Evolutionary conservation across 495 filamentous ascomycete species (phyloP), one percentile per base, ranked within the genome.

Genomic region (Xylaria bambusicola): DNA sequence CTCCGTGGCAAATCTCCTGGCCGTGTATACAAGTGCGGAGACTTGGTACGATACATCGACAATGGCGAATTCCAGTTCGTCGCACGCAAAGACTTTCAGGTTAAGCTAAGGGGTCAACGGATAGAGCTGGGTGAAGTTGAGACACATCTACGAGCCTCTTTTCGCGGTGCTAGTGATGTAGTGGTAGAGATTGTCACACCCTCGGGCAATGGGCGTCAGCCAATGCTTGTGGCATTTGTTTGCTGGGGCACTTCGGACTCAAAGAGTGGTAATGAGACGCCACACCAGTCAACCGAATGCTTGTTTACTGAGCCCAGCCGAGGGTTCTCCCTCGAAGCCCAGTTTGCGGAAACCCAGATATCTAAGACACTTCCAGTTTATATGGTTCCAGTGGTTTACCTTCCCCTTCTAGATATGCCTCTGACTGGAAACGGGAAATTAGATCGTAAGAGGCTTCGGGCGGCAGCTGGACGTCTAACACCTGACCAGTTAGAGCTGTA

Each of bases 331-430:
- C 8, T 21, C 20, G 13, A 38, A 13, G 27, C 40, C 21, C 53
- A 56, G 27, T 23, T 35, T 24, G 53, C 44, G n/a, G 44, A 46
- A 24, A 17, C 29, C 13, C 12, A 48, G 20, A 56, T 56, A 29
- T 20, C 13, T 42, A 46, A 56, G 38, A 47, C 29, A 5, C 41
- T 56, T 17, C 41, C 53, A 4, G 9, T 10, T 10, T 85, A 85
- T 60, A 87, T 87, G 84, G 73, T 85, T 3, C 84, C 83, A 2
- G 60, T 69, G 1, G 57, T 82, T 15, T 85, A 78, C 66, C 48
- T 86, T 1, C 77, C 77, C 24, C 71, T 84, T 6, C 68, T 76
- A 29, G 54, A 67, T 6, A 69, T 86, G 56, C 84, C 84, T 0
- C 58, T 82, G 4, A 75, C 81, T 0, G 69, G 71, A 3, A 84